Evolutionary conservation across 352 stramenopile species (phyloP), one percentile per base, ranked within the genome.

Genomic region (Thraustochytrium striatum): DNA sequence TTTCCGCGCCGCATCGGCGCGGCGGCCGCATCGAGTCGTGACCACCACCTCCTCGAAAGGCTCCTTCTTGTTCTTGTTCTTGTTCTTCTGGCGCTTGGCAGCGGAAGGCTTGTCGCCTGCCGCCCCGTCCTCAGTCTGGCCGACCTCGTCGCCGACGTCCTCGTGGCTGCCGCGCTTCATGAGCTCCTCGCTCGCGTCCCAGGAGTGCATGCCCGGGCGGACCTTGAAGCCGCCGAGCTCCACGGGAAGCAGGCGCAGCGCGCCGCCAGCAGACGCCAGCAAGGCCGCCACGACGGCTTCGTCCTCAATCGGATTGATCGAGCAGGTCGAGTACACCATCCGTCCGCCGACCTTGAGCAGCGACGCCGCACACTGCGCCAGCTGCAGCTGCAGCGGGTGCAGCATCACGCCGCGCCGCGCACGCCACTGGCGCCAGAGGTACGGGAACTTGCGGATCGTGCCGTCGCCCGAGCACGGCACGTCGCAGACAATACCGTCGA

Each of bases 271-370:
- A 82, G 91, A 92, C 30, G 94, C 88, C 69, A 99, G 86, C 33
- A 99, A 85, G 21, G 97, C 93, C 0, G 91, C 87, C 11, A 99
- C 96, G 25, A 99, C 94, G 9, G 96, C 96, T 85, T 99, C 97
- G 85, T 99, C 95, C 87, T 99, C 97, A 32, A 99, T 85, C 13
- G 97, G 97, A 87, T 99, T 99, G 80, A 99, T 91, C 65, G 92
- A 97, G 81, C 97, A 99, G 72, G 94, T 98, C 39, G 91, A 97
- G 85, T 98, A 98, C 68, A 95, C 96, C 87, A 98, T 95, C 79
- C 87, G 90, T 16, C 94, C 94, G 11, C 92, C 94, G 38, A 96
- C 82, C 55, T 86, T 70, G 21, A 83, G 33, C 32, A 84, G 32
- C 8, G 21, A 47, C 3, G 58, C 55, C 19, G 70, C 70, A 30